phyloP scores from a whole-genome alignment of 352 stramenopile genomes.

The Blastocystis sp. region DNA sequence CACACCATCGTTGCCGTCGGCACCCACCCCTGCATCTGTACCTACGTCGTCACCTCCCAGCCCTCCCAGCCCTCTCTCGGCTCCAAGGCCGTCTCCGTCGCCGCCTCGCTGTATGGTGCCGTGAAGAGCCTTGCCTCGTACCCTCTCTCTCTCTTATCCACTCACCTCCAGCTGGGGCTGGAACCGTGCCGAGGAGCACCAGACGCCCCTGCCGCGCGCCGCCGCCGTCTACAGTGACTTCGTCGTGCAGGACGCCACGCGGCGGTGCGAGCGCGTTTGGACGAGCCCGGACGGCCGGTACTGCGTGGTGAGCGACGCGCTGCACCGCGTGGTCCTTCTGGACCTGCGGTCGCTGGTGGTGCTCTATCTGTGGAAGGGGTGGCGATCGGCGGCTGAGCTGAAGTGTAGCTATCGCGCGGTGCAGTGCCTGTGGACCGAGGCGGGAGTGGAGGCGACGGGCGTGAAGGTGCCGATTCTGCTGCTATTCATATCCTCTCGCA shows the following conservation, averaged over 20 bases:
- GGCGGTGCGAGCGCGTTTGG: neutral
- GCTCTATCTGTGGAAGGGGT: conserved; percentile 64
- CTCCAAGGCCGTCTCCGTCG: conserved; percentile 15
- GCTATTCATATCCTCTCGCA: neutral
- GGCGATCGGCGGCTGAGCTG: neutral
- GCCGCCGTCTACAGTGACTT: neutral
- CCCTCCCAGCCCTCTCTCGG: neutral
- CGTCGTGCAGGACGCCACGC: conserved; percentile 5
- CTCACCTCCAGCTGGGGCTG: conserved; percentile 27
- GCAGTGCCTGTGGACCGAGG: conserved; percentile 31
- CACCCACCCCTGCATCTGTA: conserved; percentile 9
- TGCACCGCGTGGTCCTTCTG: conserved; percentile 26
- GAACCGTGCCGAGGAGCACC: neutral
- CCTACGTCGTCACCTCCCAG: conserved; percentile 19
- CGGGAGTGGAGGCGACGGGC: neutral
- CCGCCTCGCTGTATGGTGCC: conserved; percentile 16
- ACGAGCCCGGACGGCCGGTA: conserved; percentile 2
- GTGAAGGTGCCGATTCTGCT: neutral
- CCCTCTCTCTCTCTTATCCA: neutral
- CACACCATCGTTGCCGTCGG: conserved; percentile 12
- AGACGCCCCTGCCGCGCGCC: neutral
- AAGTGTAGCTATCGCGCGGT: conserved; percentile 46
- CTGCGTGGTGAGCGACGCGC: neutral
- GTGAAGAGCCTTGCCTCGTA: conserved; percentile 41
- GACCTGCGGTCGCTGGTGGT: neutral